Base-by-base conservation (phyloP, 2,329 filamentous ascomycete genomes). In the Trichoderma cornu-damae region DNA sequence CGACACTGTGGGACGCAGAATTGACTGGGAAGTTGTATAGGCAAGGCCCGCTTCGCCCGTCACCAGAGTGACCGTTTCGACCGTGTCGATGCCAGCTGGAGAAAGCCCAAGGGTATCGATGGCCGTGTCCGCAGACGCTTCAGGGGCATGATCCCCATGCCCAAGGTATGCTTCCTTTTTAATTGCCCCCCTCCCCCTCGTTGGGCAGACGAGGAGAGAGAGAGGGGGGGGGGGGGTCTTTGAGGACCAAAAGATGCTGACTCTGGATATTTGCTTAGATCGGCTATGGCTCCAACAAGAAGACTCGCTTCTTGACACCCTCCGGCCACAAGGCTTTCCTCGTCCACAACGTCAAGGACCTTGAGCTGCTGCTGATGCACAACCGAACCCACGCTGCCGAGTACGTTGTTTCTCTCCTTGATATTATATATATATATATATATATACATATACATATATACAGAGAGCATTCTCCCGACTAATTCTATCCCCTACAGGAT, bases 51-150 rank as follows among this genome's bases (percentile, higher is more conserved):
- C 81, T 99, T 97, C 88, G 86, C 85, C 80, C 89, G 94, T 77
- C 94, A 99, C 83, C 94, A 99, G 87, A 89, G 85, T 79, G 94
- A 97, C 80, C 87, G 87, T 76, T 99, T 96, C 84, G 96, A 87
- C 82, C 87, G 94, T 76, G 87, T 97, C 69, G 87, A 83, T 74
- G 76, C 88, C 68, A 87, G 85, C 84, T 99, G 94, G 94, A 89
- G 94, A 81, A 99, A 97, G 86, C 94, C 94, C 69, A 99, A 99
- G 90, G 94, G 94, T 90, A 99, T 99, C 79, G 94, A 99, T 82
- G 96, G 92, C 84, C 83, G 89, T 73, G 93, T 99, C 76, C 89
- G 94, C 77, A 87, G 94, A 84, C 90, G 94, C 69, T 99, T 99
- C 85, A 91, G 90, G 81, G 90, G 94, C 74, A 90, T 89, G 81